A percentile compares a stretch with the other conserved stretches of the same genome.
These are phyloP conservation scores for Gracilariopsis chorda DNA, from an alignment of 23 red algal genomes.

Conservation along the genomic window DNA sequence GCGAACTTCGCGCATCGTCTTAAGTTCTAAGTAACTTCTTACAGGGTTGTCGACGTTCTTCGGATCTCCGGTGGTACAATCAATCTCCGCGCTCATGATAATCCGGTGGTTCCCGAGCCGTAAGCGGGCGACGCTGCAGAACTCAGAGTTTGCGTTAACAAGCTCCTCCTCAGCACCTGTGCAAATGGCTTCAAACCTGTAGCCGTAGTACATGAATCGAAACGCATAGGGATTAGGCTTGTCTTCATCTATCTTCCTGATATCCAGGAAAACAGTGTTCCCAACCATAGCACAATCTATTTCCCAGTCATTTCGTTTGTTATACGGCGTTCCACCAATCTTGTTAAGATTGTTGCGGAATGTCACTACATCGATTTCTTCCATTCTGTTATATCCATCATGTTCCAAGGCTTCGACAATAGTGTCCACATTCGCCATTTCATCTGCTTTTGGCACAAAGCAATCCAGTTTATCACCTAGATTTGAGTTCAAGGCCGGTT, in stretches of 20 bases:
- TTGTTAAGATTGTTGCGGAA: constrained; percentile 97
- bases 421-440: constrained; percentile 28
- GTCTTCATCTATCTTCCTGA: constrained; percentile 29
- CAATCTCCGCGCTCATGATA: constrained; percentile 74
- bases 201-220: constrained; percentile 70
- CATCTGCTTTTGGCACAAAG: constrained; percentile 51
- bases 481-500: background rate
- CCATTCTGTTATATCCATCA: background rate
- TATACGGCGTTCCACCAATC: constrained; percentile 71
- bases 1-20: constrained; percentile 56
- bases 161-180: constrained; percentile 28
- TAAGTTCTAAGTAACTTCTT: constrained; percentile 65
- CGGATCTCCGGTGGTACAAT: constrained; percentile 20
- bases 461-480: constrained; percentile 31
- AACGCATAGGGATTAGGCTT: background rate
- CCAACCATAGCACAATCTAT: constrained; percentile 61
- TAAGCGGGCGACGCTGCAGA: constrained; percentile 57
- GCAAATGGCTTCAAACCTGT: constrained; percentile 85
- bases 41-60: background rate
- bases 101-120: constrained; percentile 74
- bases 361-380: constrained; percentile 68
- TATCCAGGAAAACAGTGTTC: constrained; percentile 64
- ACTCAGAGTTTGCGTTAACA: constrained; percentile 88
- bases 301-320: constrained; percentile 64
- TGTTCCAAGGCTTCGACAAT: constrained; percentile 34